Evolutionary conservation across 2,329 filamentous ascomycete genomes (phyloP), one percentile per base, ranked within the genome.

Genomic region (Venturia nashicola): DNA sequence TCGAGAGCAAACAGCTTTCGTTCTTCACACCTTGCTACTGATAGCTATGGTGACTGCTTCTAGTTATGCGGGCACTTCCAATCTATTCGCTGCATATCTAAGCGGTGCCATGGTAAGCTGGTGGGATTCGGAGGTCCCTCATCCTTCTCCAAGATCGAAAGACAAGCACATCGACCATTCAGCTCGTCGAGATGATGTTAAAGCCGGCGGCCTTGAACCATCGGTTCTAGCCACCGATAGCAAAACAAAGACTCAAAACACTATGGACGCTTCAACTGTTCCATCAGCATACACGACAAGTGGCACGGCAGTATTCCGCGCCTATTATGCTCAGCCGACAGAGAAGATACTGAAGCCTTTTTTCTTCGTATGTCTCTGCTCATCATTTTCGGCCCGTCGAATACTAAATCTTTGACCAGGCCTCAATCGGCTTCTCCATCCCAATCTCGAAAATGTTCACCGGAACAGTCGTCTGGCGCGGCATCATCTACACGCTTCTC

Each of bases 281-380:
- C 6, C 14, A n/a, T 27, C 5, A 14, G 16, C 14, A 5, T 20
- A 18, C 32, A 11, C 36, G 18, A 36, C 51, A 36, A 57, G 32
- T 4, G 51, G 72, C 3, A 40, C 67, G 0, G 68, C 67, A 40
- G 70, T 80, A 7, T 84, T 80, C 65, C 71, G 78, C 39, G 70
- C 67, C n/a, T 82, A 79, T 69, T 82, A 79, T 68, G 70, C 73
- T 9, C 70, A 75, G 27, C 71, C 77, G 0, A 74, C 80, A 0
- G 71, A 82, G 2, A 76, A 76, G 9, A 76, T 91, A 0, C 72
- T 92, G 0, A 84, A 84, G 61, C 88, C 89, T 0, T 81, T 90
- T 65, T 91, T 92, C 74, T 92, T 92, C 69, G 88, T 83, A 70
- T 73, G 81, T 70, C 87, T 93, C 43, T 89, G 89, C 0, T 92